Base-by-base conservation (phyloP, 768 basidiomycete genomes). In the Artomyces pyxidatus region DNA sequence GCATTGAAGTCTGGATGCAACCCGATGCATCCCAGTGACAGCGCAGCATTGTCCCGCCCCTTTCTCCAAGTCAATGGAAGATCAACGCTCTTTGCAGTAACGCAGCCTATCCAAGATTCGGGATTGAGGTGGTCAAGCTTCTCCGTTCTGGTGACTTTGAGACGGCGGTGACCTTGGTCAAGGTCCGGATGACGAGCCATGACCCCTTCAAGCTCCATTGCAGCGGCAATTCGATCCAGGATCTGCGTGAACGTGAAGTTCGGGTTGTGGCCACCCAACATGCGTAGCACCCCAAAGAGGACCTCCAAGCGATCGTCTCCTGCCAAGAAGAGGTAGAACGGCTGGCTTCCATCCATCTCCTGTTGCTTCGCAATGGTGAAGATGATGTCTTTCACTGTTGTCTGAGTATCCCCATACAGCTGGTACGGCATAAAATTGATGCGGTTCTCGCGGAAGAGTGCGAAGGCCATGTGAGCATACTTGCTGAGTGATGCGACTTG, bases 301-400 rank as follows among this genome's bases (percentile, higher is more conserved):
- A 23, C 21, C 42, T 57, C 56, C 10, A 54, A 46, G 1, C 53
- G 49, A 27, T 57, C 56, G 25, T 51, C 50, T 21, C 56, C 56
- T 4, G 29, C 32, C 35, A 7, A 45, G 21, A 51, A 55, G 1
- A 57, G 25, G 22, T 42, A 49, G 38, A 57, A 42, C 4, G 25
- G 17, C 28, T 51, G 40, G 8, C 9, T 32, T 4, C 45, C 39
- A 44, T 57, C 42, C 3, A 54, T 6, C 4, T 39, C 45, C 37
- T 57, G 44, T 29, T 55, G 56, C 37, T 37, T 51, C 10, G 45
- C 64, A 49, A 61, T 37, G 52, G 52, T 32, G 59, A 59, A 42
- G 47, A 50, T 49, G 53, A 58, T 21, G 57, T 51, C 44, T 53
- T 42, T 65, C 42, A 57, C 37, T 3, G 50, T 51, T 2, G 39